Evolutionary conservation across 2,329 filamentous ascomycete genomes (phyloP), one percentile per base, ranked within the genome.

Genomic region (Xylaria multiplex): DNA sequence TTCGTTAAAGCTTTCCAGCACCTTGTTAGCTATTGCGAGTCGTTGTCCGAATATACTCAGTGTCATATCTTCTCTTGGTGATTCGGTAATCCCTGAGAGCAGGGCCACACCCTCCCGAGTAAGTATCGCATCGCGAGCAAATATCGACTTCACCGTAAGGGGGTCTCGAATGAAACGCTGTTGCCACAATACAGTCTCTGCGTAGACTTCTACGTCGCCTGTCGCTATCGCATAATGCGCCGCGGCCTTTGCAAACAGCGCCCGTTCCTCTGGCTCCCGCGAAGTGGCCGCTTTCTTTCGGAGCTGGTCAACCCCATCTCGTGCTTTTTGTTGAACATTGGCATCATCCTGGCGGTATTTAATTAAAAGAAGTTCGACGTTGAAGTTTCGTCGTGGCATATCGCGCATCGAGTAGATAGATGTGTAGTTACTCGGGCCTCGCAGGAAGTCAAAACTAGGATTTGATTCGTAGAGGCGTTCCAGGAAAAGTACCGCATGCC

Each of bases 131-230:
- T 64, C 48, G 9, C 1, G 1, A 9, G 43, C 2, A 50, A 66
- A 68, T 27, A 68, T 56, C 2, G 40, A n/a, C 7, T 43, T 43
- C 16, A 48, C 40, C 7, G 66, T 61, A 57, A 61, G 14, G 8
- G 55, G 35, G n/a, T 68, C 66, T 24, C 60, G 55, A 19, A 66
- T 57, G 22, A 66, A 68, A 14, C 66, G 63, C 7, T 67, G 62
- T 43, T 66, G 63, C 66, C 66, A 68, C 27, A 59, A 7, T 27
- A 66, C 9, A 3, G 64, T 68, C 46, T 68, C 56, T 6, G 50
- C 59, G 22, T 68, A 68, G 9, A 55, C n/a, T 22, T 66, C 52
- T 8, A 64, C 52, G 30, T 66, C 52, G 1, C 64, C 59, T 22
- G 59, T 64, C 40, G 64, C 66, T 57, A 68, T 66, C 16, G 66